Evolutionary conservation across 129 eudicot genomes (phyloP), one percentile per base, ranked within the genome.

Genomic region (Tagetes erecta): DNA sequence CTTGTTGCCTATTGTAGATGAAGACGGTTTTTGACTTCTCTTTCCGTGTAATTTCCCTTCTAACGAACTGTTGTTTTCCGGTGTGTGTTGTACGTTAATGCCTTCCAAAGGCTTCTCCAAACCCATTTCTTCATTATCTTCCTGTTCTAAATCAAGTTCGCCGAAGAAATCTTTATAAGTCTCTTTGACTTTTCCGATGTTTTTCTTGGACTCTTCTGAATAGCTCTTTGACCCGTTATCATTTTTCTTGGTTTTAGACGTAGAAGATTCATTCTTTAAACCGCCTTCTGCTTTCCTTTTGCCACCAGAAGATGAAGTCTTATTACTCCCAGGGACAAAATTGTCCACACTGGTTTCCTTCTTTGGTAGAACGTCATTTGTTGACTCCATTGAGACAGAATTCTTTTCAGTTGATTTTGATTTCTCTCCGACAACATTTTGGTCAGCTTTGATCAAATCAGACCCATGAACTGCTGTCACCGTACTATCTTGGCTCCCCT

Each of bases 101-200:
- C 59, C 76, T 1, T 44, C 46, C 3, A 70, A 82, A 62, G 80
- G 82, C 64, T 76, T 75, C 67, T 79, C 89, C 14, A 85, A 83
- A 56, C 63, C 82, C 55, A 69, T 70, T 71, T 84, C 87, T 67
- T 84, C 78, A 49, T 57, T 36, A 62, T 77, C 89, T 37, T 83
- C 91, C 4, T 76, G 78, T 74, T 91, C 99, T 62, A 88, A 76
- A 74, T 87, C 88, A 8, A 86, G 63, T 13, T 94, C 99, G 62
- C 99, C 99, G 59, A 90, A 94, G 64, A 94, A 85, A 56, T 88
- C 97, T 71, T 70, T 83, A 64, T 94, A 94, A 27, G 81, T 88
- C 70, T 85, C 91, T 63, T 45, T 78, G 1, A 72, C 83, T 51
- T 84, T 88, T 53, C 66, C 83, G 20, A 46, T 58, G 35, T 77